These are phyloP conservation scores for Kodamaea leandrae DNA, from an alignment of 805 yeast genomes.

Conservation along the genomic window DNA sequence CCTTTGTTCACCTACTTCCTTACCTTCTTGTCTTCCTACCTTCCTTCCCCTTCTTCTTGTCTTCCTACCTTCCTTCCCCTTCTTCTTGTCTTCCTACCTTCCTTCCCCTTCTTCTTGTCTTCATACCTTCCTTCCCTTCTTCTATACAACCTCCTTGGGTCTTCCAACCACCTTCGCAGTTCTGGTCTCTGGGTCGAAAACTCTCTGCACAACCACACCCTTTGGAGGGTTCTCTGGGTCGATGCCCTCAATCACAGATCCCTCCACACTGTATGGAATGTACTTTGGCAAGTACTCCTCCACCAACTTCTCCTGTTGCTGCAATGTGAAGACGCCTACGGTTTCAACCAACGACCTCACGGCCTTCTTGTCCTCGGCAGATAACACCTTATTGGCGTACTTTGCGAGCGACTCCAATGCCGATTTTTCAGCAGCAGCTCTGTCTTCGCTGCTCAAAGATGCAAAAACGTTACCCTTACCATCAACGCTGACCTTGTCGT, in stretches of 20 bases:
- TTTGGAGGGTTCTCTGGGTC: slow-evolving; percentile 46
- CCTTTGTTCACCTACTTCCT: not conserved
- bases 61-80: not conserved
- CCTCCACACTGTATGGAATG: slow-evolving; percentile 48
- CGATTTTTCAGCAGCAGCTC: slow-evolving; percentile 20
- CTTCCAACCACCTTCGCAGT: slow-evolving; percentile 53
- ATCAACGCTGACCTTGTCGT: slow-evolving; percentile 49
- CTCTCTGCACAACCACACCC: slow-evolving; percentile 48
- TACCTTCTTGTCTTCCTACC: not conserved
- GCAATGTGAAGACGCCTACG: slow-evolving; percentile 38
- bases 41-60: no score
- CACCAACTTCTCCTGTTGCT: slow-evolving; percentile 39
- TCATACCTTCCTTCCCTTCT: not conserved
- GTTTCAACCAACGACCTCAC: slow-evolving; percentile 44
- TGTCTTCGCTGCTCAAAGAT: slow-evolving; percentile 33
- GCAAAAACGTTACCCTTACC: slow-evolving; percentile 39
- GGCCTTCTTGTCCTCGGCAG: slow-evolving; percentile 37
- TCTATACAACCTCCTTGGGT: slow-evolving; percentile 47
- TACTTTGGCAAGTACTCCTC: slow-evolving; percentile 54
- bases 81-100: not conserved
- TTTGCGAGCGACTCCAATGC: slow-evolving; percentile 19
- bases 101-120: not conserved
- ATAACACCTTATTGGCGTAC: slow-evolving; percentile 24
- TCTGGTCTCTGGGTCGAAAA: slow-evolving; percentile 59
- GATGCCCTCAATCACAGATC: slow-evolving; percentile 35